Percentiles rank a stretch among this genome's conserved stretches.
Conservation (phyloP, 768 basidiomycete genomes). For the Phallus indusiatus region DNA sequence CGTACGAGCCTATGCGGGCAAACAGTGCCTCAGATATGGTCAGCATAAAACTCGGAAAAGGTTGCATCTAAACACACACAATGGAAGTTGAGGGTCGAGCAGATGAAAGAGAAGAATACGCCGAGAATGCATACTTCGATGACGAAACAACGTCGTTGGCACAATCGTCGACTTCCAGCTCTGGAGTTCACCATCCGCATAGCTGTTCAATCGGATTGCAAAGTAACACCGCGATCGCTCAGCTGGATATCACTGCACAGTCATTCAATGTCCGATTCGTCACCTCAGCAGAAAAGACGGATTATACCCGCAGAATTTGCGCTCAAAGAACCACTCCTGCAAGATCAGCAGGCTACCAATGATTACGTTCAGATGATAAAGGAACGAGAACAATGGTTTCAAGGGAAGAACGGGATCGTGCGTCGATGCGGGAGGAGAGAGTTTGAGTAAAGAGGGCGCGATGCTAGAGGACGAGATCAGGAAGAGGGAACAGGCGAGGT, state of each 20-base stretch:
- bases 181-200: constrained; percentile 39
- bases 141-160: constrained; percentile 1
- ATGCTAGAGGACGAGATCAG: constrained; percentile 72
- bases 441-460: constrained; percentile 76
- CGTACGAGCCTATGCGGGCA: background rate
- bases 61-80: background rate
- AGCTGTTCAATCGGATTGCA: constrained; percentile 51
- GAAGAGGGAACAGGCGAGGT: constrained; percentile 28
- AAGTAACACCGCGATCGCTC: constrained; percentile 59
- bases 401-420: constrained; percentile 50
- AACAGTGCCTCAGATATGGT: background rate
- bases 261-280: constrained; percentile 30
- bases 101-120: background rate
- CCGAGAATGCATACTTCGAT: background rate
- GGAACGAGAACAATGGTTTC: constrained; percentile 76
- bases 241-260: constrained; percentile 68
- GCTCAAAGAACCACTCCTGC: constrained; percentile 48
- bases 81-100: background rate
- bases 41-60: background rate
- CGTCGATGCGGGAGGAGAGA: constrained; percentile 87
- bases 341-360: constrained; percentile 47
- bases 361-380: constrained; percentile 62
- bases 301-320: constrained; percentile 29
- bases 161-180: constrained; percentile 1
- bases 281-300: constrained; percentile 4